A percentile compares a stretch with the other conserved stretches of the same genome.
phyloP scores from a whole-genome alignment of 192 early-diverging fungal species.

The Chytriomyces sp. region DNA sequence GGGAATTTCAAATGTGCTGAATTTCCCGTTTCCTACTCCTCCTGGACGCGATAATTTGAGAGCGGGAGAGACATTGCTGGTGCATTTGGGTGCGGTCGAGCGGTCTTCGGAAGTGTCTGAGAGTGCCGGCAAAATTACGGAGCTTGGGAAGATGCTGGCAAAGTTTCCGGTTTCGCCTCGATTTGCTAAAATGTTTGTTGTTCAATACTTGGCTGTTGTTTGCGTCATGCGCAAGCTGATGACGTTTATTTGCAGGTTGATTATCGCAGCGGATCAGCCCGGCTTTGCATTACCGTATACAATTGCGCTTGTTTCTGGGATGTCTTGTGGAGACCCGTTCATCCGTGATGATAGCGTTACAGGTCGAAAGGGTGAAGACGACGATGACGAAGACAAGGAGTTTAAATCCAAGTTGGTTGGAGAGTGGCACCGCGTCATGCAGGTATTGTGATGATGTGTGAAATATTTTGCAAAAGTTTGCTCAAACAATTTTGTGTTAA shows the following conservation, averaged over 20 bases:
- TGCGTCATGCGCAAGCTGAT: conserved; percentile 1
- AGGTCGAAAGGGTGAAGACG: conserved; percentile 31
- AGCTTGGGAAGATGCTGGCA: conserved; percentile 85
- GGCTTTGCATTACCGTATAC: conserved; percentile 81
- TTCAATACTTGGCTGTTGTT: too few relatives aligned
- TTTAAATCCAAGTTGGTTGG: conserved; percentile 66
- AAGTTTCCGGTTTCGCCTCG: conserved; percentile 91
- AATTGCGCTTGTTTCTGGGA: conserved; percentile 87
- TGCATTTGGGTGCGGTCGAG: conserved; percentile 77
- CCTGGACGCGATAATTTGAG: conserved; percentile 74
- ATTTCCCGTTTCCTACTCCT: conserved; percentile 98
- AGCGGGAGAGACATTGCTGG: conserved; percentile 80
- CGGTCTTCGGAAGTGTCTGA: conserved; percentile 50
- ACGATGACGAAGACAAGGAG: conserved; percentile 65
- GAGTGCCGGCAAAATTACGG: conserved; percentile 79
- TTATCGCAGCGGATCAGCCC: conserved; percentile 82
- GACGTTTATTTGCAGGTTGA: conserved; percentile 68
- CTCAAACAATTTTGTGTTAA: conserved; percentile 20
- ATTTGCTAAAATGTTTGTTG: conserved; percentile 80
- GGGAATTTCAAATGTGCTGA: conserved; percentile 91
- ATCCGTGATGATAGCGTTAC: conserved; percentile 62
- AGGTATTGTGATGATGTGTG: conserved; percentile 47
- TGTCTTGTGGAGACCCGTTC: conserved; percentile 95
- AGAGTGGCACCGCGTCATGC: conserved; percentile 76
- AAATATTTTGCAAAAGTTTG: neutral